Base-by-base conservation (phyloP, 768 basidiomycete genomes). In the Thelephora ganbajun region DNA sequence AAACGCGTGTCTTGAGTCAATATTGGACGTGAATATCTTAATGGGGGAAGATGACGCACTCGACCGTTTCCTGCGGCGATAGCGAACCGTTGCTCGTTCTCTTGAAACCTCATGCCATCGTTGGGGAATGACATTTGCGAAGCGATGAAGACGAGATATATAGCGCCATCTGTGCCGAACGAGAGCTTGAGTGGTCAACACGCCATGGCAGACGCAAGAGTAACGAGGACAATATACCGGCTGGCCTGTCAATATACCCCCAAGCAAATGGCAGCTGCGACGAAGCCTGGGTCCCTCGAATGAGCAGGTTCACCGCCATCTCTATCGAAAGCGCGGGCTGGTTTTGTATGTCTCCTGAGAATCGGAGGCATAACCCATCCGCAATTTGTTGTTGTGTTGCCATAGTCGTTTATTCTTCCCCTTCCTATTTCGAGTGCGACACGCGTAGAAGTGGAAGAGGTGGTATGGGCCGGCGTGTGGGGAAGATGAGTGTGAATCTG, bases 21-120 rank as follows among this genome's bases (percentile, higher is more conserved):
- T 14, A n/a, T 23, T 14, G 14, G 4, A 30, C 26, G 26, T n/a
- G n/a, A n/a, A n/a, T 30, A 30, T 30, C 26, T 30, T 43, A 45
- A 46, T 20, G 41, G 43, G n/a, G n/a, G 11, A 47, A 4, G 18
- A 2, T 44, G 19, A 66, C 80, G 57, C 61, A 83, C 83, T 51
- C 78, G 76, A 51, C 64, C 66, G 44, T 51, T 55, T 9, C 69
- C 74, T 43, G 66, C 67, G 26, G 77, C 69, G 5, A 82, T 69
- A 34, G 63, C 61, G 56, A 69, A 77, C 54, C 77, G 75, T 37
- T 72, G 71, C 57, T 90, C 87, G 46, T 76, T 64, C 49, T 88
- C 87, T 53, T 80, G 77, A 59, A 73, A 91, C 36, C 83, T 76
- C 48, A 90, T 69, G 16, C 87, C 87, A 55, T 91, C 87, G 49